Evolutionary conservation across 257 asterid species (phyloP).

Genomic region (Marsdenia floribunda): DNA sequence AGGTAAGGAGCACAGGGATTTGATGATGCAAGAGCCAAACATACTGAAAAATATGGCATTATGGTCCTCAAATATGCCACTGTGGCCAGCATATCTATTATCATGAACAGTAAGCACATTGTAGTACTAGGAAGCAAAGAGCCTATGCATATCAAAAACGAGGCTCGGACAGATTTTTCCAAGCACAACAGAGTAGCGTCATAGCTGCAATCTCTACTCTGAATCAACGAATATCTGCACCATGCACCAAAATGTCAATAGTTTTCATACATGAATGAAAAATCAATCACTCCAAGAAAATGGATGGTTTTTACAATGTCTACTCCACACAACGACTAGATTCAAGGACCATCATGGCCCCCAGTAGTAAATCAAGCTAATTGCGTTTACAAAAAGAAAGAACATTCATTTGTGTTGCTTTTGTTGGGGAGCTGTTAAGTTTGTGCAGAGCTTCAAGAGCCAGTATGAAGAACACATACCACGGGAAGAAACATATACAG

Average conservation of each 20-base stretch:
- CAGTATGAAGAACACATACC: neutral
- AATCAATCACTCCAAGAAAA: neutral
- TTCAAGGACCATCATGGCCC: neutral
- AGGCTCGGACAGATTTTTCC: too few relatives aligned
- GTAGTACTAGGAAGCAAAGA: neutral
- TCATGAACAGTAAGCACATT: neutral
- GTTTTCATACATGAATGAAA: neutral
- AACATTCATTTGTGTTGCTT: neutral
- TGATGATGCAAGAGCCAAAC: neutral
- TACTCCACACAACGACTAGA: neutral
- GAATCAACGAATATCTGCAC: slow-evolving; percentile 28
- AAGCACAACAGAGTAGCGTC: neutral
- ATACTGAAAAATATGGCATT: neutral
- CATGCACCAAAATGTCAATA: neutral
- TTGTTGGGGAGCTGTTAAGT: neutral
- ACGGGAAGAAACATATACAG: neutral
- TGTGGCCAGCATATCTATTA: neutral
- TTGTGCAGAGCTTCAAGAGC: neutral
- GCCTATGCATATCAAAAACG: neutral
- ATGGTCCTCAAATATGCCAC: neutral
- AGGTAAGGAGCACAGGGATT: neutral
- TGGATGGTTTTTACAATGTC: neutral
- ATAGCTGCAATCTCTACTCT: neutral
- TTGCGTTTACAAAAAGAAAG: neutral
- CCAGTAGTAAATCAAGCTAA: neutral